Evolutionary conservation across 805 yeast genomes (phyloP).

Genomic region (Ogataea wickerhamii): DNA sequence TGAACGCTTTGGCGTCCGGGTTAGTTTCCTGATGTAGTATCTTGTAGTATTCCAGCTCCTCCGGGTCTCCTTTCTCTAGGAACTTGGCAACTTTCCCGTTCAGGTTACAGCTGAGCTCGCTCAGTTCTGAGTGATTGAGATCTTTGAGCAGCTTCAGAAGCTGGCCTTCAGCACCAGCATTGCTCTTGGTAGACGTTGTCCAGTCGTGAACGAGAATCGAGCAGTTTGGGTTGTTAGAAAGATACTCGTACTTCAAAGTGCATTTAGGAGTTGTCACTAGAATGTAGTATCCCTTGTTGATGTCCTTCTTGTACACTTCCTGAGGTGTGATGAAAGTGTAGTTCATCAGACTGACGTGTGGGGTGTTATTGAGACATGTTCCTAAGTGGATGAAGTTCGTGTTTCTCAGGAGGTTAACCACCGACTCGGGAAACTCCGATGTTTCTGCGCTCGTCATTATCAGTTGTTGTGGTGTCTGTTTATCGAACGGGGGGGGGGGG

Average conservation of each 20-base stretch:
- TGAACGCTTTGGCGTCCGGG: conserved; percentile 68
- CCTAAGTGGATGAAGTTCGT: conserved; percentile 81
- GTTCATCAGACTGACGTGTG: conserved; percentile 91
- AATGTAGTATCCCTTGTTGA: conserved; percentile 40
- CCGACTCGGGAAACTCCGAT: conserved; percentile 26
- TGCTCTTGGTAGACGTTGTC: conserved; percentile 47
- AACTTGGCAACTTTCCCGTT: conserved; percentile 62
- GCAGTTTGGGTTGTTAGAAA: conserved; percentile 68
- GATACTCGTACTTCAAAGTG: conserved; percentile 73
- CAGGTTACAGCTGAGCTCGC: conserved; percentile 79
- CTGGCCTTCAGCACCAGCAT: conserved; percentile 16
- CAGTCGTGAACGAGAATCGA: conserved; percentile 88
- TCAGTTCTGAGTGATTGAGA: conserved; percentile 74
- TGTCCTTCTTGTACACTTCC: conserved; percentile 26
- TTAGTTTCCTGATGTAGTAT: conserved; percentile 56
- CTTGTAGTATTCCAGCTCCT: conserved; percentile 58
- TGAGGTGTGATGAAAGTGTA: conserved; percentile 60
- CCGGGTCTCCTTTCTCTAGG: conserved; percentile 38
- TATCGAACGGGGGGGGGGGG: too few relatives aligned
- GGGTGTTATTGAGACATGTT: conserved; percentile 62
- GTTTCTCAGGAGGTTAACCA: conserved; percentile 47
- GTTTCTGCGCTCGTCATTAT: conserved; percentile 17
- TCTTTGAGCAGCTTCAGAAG: conserved; percentile 63
- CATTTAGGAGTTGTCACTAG: conserved; percentile 68
- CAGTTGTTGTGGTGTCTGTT: too few relatives aligned